These are phyloP conservation scores for Xylaria sp. DNA, from an alignment of 2,329 filamentous ascomycete species.

Conservation along the genomic window DNA sequence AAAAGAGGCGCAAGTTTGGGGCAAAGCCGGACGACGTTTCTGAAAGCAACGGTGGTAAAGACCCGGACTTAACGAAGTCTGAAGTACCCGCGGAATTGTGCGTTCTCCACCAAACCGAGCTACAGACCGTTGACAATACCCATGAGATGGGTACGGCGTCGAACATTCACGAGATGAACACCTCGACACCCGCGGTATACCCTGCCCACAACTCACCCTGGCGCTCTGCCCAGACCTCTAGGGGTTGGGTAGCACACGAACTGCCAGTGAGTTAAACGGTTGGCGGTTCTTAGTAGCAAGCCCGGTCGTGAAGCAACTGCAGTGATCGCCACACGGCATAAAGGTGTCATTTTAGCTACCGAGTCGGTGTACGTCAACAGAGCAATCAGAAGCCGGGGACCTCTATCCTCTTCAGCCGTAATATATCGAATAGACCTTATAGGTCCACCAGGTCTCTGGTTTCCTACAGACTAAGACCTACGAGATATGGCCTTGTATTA, in stretches of 20 bases:
- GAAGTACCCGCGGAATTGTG: neutral
- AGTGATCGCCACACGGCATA: too few relatives aligned
- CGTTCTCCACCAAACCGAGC: neutral
- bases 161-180: neutral
- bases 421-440: too few relatives aligned
- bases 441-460: too few relatives aligned
- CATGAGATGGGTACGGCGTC: slow-evolving; percentile 3
- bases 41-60: too few relatives aligned
- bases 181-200: neutral
- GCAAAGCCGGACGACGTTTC: neutral
- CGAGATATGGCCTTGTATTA: too few relatives aligned
- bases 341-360: too few relatives aligned
- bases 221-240: neutral
- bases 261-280: neutral
- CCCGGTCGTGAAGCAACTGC: too few relatives aligned
- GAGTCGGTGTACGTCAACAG: too few relatives aligned
- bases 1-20: neutral
- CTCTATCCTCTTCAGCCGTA: too few relatives aligned
- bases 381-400: too few relatives aligned
- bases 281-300: too few relatives aligned
- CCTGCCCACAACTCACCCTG: neutral
- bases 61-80: neutral
- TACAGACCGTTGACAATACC: neutral
- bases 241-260: neutral
- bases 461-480: too few relatives aligned